Conservation (phyloP, 345 rosid genomes). For the Carallia brachiata region DNA sequence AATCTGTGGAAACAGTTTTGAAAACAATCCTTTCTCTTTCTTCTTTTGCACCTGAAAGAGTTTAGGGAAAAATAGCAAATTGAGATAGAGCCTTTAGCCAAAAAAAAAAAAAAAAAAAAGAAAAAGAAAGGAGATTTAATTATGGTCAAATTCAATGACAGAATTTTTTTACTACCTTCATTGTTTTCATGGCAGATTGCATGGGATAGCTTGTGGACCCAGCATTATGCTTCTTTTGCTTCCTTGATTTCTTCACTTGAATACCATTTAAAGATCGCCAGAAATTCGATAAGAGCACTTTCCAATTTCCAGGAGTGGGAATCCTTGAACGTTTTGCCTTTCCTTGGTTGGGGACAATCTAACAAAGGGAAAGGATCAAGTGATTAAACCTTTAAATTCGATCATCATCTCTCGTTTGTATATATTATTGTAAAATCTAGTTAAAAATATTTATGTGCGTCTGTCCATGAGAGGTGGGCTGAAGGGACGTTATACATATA, state of each 20-base stretch:
- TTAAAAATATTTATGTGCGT: too few relatives aligned
- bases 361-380: conserved; percentile 8
- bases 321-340: conserved; percentile 15
- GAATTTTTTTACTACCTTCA: conserved; percentile 20
- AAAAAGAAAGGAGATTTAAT: too few relatives aligned
- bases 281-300: conserved; percentile 27
- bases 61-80: too few relatives aligned
- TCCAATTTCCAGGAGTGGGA: conserved; percentile 29
- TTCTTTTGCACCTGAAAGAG: background rate
- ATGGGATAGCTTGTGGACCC: conserved; percentile 19
- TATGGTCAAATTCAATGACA: too few relatives aligned
- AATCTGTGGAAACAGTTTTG: conserved; percentile 23
- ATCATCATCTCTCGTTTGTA: too few relatives aligned
- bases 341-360: conserved; percentile 26
- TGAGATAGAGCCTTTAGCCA: too few relatives aligned
- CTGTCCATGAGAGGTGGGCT: background rate
- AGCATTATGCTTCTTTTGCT: conserved; percentile 22
- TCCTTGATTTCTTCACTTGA: conserved; percentile 24
- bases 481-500: too few relatives aligned
- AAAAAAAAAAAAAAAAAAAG: too few relatives aligned
- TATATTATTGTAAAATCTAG: too few relatives aligned
- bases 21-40: conserved; percentile 18
- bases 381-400: too few relatives aligned
- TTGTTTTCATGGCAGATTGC: conserved; percentile 26
- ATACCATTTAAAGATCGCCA: conserved; percentile 22